Evolutionary conservation across 805 yeast species (phyloP).

Genomic region (Teunomyces pallodes): DNA sequence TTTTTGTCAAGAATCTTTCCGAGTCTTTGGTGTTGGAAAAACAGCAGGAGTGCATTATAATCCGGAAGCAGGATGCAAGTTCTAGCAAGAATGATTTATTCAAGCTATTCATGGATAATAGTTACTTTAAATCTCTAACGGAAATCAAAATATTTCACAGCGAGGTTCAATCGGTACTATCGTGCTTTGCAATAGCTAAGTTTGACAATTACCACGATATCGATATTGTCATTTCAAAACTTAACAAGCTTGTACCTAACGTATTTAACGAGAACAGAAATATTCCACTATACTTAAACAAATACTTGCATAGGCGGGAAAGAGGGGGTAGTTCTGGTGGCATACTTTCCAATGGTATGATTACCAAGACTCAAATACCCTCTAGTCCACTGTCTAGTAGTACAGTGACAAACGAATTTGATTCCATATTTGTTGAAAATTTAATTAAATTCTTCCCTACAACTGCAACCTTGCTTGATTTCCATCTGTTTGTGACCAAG

Average conservation of each 20-base stretch:
- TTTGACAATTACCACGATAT: constrained; percentile 35
- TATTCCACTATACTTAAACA: constrained; percentile 50
- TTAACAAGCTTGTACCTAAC: constrained; percentile 17
- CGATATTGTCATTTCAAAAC: constrained; percentile 21
- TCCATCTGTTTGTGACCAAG: constrained; percentile 36
- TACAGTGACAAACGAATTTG: constrained; percentile 10
- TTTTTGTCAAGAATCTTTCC: constrained; percentile 52
- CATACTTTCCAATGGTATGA: neutral
- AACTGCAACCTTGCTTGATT: constrained; percentile 5
- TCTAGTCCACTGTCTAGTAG: constrained; percentile 7
- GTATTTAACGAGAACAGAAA: constrained; percentile 27
- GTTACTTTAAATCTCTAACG: constrained; percentile 16
- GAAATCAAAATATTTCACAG: constrained; percentile 22
- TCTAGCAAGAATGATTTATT: constrained; percentile 26
- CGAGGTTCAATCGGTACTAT: neutral
- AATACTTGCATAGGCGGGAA: constrained; percentile 64
- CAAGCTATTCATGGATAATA: constrained; percentile 17
- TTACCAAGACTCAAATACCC: constrained; percentile 7
- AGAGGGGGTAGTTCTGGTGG: constrained; percentile 21
- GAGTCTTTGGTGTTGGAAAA: constrained; percentile 25
- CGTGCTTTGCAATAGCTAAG: constrained; percentile 27
- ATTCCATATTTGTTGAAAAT: constrained; percentile 36
- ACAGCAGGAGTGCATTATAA: neutral
- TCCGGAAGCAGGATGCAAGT: constrained; percentile 5
- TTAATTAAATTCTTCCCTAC: constrained; percentile 55